phyloP scores from a whole-genome alignment of 2,329 filamentous ascomycete genomes.

The Epicoccum nigrum region DNA sequence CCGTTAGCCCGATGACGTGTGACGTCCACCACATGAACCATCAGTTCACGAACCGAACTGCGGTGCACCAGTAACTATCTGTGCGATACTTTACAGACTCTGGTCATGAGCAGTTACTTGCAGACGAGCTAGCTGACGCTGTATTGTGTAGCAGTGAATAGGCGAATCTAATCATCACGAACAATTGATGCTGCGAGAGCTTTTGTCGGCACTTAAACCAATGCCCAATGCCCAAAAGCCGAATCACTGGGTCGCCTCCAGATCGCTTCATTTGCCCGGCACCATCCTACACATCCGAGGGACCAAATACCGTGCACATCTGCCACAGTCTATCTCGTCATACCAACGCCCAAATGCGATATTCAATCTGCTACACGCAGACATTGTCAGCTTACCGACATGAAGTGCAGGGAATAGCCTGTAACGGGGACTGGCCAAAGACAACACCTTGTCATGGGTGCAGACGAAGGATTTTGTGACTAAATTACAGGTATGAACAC shows the following conservation, averaged over 20 bases:
- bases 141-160: no score
- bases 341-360: no score
- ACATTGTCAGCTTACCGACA: no score
- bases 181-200: constrained; percentile 4
- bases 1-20: constrained; percentile 1
- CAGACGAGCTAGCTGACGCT: background rate
- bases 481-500: no score
- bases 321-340: background rate
- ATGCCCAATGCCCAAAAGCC: constrained; percentile 23
- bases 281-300: background rate
- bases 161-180: background rate
- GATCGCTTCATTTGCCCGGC: background rate
- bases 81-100: background rate
- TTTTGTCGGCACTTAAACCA: constrained; percentile 8
- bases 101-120: background rate
- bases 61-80: background rate
- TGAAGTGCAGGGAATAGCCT: no score
- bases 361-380: no score
- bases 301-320: background rate
- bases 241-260: constrained; percentile 8
- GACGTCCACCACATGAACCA: background rate
- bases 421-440: no score
- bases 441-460: no score
- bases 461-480: no score
- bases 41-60: background rate